Conservation (phyloP, 805 yeast genomes). For the Yarrowia porcina region DNA sequence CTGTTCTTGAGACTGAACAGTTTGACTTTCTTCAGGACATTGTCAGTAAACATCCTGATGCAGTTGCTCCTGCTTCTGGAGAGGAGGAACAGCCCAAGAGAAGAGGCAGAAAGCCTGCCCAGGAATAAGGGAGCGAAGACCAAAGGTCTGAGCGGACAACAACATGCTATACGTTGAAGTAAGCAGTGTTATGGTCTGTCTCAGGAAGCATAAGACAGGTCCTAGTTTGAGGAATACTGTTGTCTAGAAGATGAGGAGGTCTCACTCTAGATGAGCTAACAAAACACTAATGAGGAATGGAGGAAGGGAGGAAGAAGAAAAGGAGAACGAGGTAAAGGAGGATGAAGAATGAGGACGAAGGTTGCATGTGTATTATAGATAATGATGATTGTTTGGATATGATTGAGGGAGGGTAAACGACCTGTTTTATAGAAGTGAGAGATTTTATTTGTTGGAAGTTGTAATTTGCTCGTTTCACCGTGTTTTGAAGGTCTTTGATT, state of each 20-base stretch:
- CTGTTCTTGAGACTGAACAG: slow-evolving; percentile 80
- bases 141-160: not conserved
- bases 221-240: too few relatives aligned
- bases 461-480: too few relatives aligned
- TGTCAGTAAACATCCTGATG: slow-evolving; percentile 57
- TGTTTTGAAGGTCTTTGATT: too few relatives aligned
- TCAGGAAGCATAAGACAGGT: too few relatives aligned
- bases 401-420: not conserved
- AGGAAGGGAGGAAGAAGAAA: not conserved
- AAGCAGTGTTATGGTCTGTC: too few relatives aligned
- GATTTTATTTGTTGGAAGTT: too few relatives aligned
- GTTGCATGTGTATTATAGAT: slow-evolving; percentile 21
- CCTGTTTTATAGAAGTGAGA: too few relatives aligned
- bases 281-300: not conserved
- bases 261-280: not conserved
- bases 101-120: slow-evolving; percentile 25
- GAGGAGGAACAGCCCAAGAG: slow-evolving; percentile 27
- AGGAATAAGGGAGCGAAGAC: not conserved
- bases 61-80: slow-evolving; percentile 35
- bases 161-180: too few relatives aligned
- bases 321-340: too few relatives aligned
- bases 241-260: not conserved
- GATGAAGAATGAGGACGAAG: too few relatives aligned
- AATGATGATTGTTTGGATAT: not conserved
- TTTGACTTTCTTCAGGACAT: slow-evolving; percentile 88